These are phyloP conservation scores for Blastomyces emzantsi DNA, from an alignment of 2,329 filamentous ascomycete species.

Conservation along the genomic window DNA sequence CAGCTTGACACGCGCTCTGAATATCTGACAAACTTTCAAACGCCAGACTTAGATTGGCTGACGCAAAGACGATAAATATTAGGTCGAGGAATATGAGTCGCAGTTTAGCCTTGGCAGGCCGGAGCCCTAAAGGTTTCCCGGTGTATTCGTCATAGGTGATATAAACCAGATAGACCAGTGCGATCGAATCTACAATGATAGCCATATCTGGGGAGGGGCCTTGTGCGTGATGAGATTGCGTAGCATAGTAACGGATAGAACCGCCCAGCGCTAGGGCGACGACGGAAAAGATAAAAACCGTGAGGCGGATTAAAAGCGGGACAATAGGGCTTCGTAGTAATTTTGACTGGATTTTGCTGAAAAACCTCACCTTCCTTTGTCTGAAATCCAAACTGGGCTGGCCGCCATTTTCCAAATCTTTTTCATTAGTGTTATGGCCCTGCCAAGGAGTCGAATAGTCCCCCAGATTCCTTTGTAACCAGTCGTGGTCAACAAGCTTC, in stretches of 20 bases:
- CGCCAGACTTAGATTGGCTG: slow-evolving; percentile 80
- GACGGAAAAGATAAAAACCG: slow-evolving; percentile 73
- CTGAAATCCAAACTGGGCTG: slow-evolving; percentile 43
- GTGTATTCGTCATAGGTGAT: slow-evolving; percentile 97
- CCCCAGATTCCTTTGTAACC: slow-evolving; percentile 37
- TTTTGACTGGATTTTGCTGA: slow-evolving; percentile 56
- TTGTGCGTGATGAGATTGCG: slow-evolving; percentile 43
- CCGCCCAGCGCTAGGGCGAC: slow-evolving; percentile 70
- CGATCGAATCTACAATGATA: slow-evolving; percentile 78
- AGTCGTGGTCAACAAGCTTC: slow-evolving; percentile 38
- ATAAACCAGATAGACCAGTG: slow-evolving; percentile 82
- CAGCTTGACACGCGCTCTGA: slow-evolving; percentile 49
- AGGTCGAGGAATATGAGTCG: slow-evolving; percentile 84
- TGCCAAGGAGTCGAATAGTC: slow-evolving; percentile 46
- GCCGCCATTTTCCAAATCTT: slow-evolving; percentile 44
- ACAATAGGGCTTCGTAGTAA: slow-evolving; percentile 76
- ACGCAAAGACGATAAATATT: slow-evolving; percentile 96
- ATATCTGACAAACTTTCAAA: slow-evolving; percentile 68
- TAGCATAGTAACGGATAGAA: slow-evolving; percentile 59
- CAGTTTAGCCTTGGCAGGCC: slow-evolving; percentile 75
- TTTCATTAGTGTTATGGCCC: slow-evolving; percentile 34
- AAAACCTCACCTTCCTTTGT: slow-evolving; percentile 43
- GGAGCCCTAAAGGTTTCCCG: slow-evolving; percentile 80
- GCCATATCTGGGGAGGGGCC: slow-evolving; percentile 77
- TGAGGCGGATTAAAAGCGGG: slow-evolving; percentile 71